A percentile compares a stretch with the other conserved stretches of the same genome.
Conservation (phyloP, 129 eudicot species). For the Scalesia atractyloides region DNA sequence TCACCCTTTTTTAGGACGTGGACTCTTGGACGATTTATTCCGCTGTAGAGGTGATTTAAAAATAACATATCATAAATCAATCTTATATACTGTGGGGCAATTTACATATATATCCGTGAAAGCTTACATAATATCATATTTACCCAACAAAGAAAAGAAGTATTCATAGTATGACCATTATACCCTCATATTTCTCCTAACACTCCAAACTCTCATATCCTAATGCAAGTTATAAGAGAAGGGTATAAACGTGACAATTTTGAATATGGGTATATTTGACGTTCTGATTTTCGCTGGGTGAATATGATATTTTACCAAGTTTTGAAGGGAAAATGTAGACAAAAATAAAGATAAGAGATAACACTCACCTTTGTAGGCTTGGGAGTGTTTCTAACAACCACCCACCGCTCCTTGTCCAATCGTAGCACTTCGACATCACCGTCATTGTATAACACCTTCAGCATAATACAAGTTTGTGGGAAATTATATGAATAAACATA, state of each 20-base stretch:
- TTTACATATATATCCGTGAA: background rate
- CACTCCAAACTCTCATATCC: constrained; percentile 4
- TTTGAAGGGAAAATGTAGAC: background rate
- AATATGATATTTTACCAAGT: background rate
- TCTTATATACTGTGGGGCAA: too few relatives aligned
- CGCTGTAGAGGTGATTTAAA: constrained; percentile 43
- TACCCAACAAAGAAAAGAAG: background rate
- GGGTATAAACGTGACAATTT: background rate
- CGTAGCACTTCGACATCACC: constrained; percentile 96
- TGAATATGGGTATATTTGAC: background rate
- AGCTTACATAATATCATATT: background rate
- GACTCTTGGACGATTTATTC: constrained; percentile 44
- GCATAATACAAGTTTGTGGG: constrained; percentile 14
- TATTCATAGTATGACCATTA: background rate
- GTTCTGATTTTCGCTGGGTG: background rate
- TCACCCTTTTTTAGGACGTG: constrained; percentile 50
- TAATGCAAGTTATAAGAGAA: background rate
- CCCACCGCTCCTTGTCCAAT: constrained; percentile 86
- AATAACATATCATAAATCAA: constrained; percentile 21
- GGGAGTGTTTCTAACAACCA: constrained; percentile 48
- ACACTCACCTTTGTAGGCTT: constrained; percentile 52
- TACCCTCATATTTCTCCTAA: background rate
- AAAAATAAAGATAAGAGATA: background rate
- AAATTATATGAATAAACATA: constrained; percentile 6
- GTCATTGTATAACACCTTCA: constrained; percentile 80